Conservation (phyloP, 2,329 filamentous ascomycete genomes). For the Raffaelea albimanens region DNA sequence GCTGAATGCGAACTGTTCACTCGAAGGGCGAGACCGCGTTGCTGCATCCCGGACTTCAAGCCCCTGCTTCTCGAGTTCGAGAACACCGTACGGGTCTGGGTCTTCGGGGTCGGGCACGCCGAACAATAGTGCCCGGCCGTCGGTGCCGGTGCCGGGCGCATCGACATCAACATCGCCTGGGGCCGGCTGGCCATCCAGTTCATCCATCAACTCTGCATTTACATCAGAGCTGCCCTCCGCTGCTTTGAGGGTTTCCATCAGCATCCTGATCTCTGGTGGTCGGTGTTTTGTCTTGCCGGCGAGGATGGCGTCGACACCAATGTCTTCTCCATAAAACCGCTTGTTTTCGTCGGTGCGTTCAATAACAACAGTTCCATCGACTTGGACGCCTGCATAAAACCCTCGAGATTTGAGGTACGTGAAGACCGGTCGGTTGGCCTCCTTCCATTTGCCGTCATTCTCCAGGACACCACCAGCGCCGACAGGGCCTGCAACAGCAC, state of each 20-base stretch:
- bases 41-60: slow-evolving; percentile 26
- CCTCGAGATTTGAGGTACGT: slow-evolving; percentile 81
- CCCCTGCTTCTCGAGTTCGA: slow-evolving; percentile 25
- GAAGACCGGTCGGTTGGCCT: slow-evolving; percentile 33
- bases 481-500: slow-evolving; percentile 59
- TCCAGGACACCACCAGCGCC: slow-evolving; percentile 68
- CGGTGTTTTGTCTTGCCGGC: slow-evolving; percentile 27
- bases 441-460: slow-evolving; percentile 13
- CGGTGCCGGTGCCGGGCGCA: slow-evolving; percentile 10
- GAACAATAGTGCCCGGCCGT: slow-evolving; percentile 16
- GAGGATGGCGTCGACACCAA: slow-evolving; percentile 38
- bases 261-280: slow-evolving; percentile 9
- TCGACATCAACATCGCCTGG: slow-evolving; percentile 26
- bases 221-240: slow-evolving; percentile 22
- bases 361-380: slow-evolving; percentile 80
- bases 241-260: slow-evolving; percentile 16
- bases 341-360: slow-evolving; percentile 82
- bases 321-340: slow-evolving; percentile 62
- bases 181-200: slow-evolving; percentile 23
- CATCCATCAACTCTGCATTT: slow-evolving; percentile 21
- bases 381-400: slow-evolving; percentile 75
- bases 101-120: slow-evolving; percentile 27
- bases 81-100: slow-evolving; percentile 27
- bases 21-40: slow-evolving; percentile 23
- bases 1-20: slow-evolving; percentile 25